Evolutionary conservation across 169 alveolate species (phyloP).

Genomic region (Cryptosporidium sp.): DNA sequence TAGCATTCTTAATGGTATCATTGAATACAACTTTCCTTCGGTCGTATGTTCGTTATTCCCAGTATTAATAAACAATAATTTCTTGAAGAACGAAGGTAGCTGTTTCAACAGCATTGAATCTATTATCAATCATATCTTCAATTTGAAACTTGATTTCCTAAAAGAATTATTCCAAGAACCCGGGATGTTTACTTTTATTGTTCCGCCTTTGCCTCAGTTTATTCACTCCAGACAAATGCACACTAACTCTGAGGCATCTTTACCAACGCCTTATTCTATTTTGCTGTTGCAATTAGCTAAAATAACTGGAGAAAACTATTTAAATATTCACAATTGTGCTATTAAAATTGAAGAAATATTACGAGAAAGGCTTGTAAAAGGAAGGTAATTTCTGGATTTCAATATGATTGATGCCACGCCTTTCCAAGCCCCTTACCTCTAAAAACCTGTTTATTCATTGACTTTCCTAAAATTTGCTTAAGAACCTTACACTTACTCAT

Average conservation of each 20-base stretch:
- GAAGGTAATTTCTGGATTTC: not conserved
- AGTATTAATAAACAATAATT: not conserved
- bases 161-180: constrained; percentile 64
- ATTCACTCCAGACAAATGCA: constrained; percentile 64
- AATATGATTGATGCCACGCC: constrained; percentile 47
- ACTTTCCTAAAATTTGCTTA: constrained; percentile 61
- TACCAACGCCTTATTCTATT: constrained; percentile 34
- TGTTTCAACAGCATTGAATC: not conserved
- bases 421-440: constrained; percentile 68
- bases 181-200: constrained; percentile 43
- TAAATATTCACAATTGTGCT: constrained; percentile 49
- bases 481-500: constrained; percentile 35
- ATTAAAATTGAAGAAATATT: constrained; percentile 46
- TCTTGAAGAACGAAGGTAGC: constrained; percentile 1
- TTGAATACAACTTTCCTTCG: not conserved
- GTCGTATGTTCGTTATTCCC: not conserved
- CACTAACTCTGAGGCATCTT: constrained; percentile 35
- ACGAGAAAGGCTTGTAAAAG: not conserved
- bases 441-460: constrained; percentile 12
- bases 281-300: constrained; percentile 29
- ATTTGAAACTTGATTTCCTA: not conserved
- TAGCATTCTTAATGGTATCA: not conserved
- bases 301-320: constrained; percentile 37
- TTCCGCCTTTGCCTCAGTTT: constrained; percentile 57
- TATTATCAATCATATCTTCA: not conserved